phyloP scores from a whole-genome alignment of 352 stramenopile species.

The Phytophthora tubulina region DNA sequence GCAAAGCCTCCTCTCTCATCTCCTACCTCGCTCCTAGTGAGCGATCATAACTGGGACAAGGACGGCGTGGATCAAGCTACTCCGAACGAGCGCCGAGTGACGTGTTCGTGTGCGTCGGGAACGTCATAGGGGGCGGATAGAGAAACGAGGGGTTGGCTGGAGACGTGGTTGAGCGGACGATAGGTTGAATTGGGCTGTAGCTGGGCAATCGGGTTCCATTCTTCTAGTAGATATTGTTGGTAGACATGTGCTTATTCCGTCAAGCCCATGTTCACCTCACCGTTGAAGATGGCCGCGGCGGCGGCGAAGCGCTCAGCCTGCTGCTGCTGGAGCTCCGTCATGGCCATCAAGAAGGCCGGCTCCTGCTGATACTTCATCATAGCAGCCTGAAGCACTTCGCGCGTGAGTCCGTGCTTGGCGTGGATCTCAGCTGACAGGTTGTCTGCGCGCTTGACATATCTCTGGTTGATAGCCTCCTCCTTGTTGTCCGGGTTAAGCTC shows the following conservation, averaged over 20 bases:
- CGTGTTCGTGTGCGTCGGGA: constrained; percentile 13
- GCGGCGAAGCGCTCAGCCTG: constrained; percentile 87
- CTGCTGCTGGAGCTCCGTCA: constrained; percentile 90
- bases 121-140: constrained; percentile 22
- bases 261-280: constrained; percentile 91
- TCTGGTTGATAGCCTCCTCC: constrained; percentile 91
- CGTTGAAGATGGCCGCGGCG: constrained; percentile 87
- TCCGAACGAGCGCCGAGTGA: constrained; percentile 11
- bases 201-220: constrained; percentile 40
- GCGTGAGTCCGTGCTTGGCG: constrained; percentile 88
- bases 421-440: constrained; percentile 88
- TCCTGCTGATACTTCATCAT: constrained; percentile 94
- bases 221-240: constrained; percentile 56
- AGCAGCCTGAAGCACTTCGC: constrained; percentile 87
- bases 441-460: constrained; percentile 91
- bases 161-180: constrained; percentile 26
- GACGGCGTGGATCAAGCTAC: constrained; percentile 19
- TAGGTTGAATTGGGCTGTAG: constrained; percentile 29
- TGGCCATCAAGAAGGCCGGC: constrained; percentile 85
- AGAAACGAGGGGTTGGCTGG: constrained; percentile 36
- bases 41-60: constrained; percentile 38
- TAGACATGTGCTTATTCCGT: constrained; percentile 58
- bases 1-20: constrained; percentile 40
- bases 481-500: constrained; percentile 90
- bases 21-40: constrained; percentile 43